Evolutionary conservation across 495 filamentous ascomycete species (phyloP).

Genomic region (Penicillium argentinense): DNA sequence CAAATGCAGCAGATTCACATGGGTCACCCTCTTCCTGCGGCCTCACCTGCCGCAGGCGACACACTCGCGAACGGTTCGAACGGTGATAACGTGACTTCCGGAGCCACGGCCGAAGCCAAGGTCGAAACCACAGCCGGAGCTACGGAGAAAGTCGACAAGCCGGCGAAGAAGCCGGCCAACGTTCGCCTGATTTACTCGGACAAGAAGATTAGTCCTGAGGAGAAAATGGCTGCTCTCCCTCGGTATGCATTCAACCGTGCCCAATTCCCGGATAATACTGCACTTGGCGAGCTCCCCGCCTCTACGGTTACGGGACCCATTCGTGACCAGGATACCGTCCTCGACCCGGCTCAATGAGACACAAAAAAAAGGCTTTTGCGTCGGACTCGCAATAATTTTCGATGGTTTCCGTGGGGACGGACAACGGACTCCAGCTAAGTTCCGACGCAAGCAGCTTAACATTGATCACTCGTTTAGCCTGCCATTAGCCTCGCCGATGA

Average conservation of each 20-base stretch:
- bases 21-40: slow-evolving; percentile 45
- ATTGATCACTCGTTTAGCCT: too few species aligned
- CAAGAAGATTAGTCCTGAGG: slow-evolving; percentile 77
- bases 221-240: slow-evolving; percentile 77
- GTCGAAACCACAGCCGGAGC: slow-evolving; percentile 29
- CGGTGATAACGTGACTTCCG: slow-evolving; percentile 61
- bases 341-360: slow-evolving; percentile 36
- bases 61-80: slow-evolving; percentile 34
- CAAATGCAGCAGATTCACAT: slow-evolving; percentile 67
- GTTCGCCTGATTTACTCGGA: slow-evolving; percentile 80
- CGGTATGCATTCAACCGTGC: slow-evolving; percentile 72
- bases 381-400: background rate
- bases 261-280: slow-evolving; percentile 33
- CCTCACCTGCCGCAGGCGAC: slow-evolving; percentile 20
- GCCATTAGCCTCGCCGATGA: too few species aligned
- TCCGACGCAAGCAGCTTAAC: slow-evolving; percentile 44
- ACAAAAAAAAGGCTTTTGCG: background rate
- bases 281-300: slow-evolving; percentile 38
- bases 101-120: slow-evolving; percentile 32
- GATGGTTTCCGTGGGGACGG: slow-evolving; percentile 6
- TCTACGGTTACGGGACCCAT: slow-evolving; percentile 35
- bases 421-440: slow-evolving; percentile 46
- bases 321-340: slow-evolving; percentile 35
- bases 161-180: slow-evolving; percentile 67
- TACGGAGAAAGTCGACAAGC: slow-evolving; percentile 58